phyloP scores from a whole-genome alignment of 2,329 filamentous ascomycete genomes.

The Aspergillus tanneri region DNA sequence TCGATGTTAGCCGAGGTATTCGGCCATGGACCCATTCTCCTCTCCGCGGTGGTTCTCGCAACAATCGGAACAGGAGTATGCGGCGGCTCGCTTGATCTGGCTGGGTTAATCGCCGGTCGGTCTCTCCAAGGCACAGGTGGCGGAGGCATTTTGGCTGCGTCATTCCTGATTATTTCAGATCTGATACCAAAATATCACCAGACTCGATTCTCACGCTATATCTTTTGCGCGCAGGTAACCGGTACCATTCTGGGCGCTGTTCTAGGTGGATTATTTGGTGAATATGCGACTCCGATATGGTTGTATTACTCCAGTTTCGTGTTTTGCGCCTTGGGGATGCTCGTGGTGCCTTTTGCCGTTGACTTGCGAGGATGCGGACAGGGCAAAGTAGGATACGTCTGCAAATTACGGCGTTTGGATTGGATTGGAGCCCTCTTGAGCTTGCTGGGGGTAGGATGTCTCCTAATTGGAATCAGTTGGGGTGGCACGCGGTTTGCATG shows the following conservation, averaged over 20 bases:
- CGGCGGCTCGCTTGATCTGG: constrained; percentile 38
- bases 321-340: constrained; percentile 30
- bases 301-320: constrained; percentile 35
- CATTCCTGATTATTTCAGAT: constrained; percentile 46
- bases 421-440: constrained; percentile 46
- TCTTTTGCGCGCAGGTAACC: constrained; percentile 31
- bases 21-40: constrained; percentile 47
- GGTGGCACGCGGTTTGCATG: constrained; percentile 43
- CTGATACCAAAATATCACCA: constrained; percentile 37
- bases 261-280: constrained; percentile 28
- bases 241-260: constrained; percentile 32
- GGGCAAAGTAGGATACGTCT: constrained; percentile 21
- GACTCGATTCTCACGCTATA: constrained; percentile 34
- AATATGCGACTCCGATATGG: constrained; percentile 27
- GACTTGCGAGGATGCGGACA: constrained; percentile 24
- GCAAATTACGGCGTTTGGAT: constrained; percentile 35
- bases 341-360: constrained; percentile 32
- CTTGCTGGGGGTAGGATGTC: constrained; percentile 35
- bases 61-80: constrained; percentile 49
- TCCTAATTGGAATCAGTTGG: constrained; percentile 47
- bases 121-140: constrained; percentile 49
- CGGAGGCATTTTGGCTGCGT: constrained; percentile 46
- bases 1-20: constrained; percentile 40
- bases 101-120: constrained; percentile 44
- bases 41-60: constrained; percentile 47